Evolutionary conservation across 2,329 filamentous ascomycete species (phyloP).

Genomic region (Ceratocystis alfenasii): DNA sequence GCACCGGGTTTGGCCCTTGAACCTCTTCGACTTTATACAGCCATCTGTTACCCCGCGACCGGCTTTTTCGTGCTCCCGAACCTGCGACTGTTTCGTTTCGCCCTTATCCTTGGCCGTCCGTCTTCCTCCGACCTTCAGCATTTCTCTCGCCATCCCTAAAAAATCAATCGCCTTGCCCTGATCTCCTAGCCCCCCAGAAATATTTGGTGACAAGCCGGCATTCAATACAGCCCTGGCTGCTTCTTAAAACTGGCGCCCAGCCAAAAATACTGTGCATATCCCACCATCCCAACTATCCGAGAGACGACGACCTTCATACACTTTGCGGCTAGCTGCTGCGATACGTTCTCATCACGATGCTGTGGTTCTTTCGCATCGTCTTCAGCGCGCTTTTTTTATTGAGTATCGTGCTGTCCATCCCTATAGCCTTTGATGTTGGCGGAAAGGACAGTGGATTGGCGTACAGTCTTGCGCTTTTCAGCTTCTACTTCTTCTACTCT

Average conservation of each 20-base stretch:
- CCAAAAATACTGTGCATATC: background rate
- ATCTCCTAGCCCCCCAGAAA: background rate
- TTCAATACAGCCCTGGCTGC: background rate
- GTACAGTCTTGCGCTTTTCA: constrained; percentile 78
- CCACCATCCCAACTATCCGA: background rate
- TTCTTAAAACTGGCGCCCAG: background rate
- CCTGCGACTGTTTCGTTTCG: background rate
- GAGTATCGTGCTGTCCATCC: constrained; percentile 88
- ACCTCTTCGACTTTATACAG: background rate
- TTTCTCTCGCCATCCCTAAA: background rate
- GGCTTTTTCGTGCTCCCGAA: background rate
- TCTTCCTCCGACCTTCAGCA: background rate
- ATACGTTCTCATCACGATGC: constrained; percentile 45
- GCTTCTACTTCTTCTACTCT: constrained; percentile 85
- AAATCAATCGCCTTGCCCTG: background rate
- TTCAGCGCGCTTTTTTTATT: constrained; percentile 78
- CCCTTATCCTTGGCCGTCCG: background rate
- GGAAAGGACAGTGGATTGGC: constrained; percentile 87
- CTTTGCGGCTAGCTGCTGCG: background rate
- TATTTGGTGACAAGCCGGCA: background rate
- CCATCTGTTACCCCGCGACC: background rate
- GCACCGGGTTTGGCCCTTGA: background rate
- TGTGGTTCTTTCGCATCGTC: constrained; percentile 64
- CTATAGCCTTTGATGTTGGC: constrained; percentile 94
- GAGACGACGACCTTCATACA: background rate